Base-by-base conservation (phyloP, 805 yeast genomes). In the Debaryomyces castellii region DNA sequence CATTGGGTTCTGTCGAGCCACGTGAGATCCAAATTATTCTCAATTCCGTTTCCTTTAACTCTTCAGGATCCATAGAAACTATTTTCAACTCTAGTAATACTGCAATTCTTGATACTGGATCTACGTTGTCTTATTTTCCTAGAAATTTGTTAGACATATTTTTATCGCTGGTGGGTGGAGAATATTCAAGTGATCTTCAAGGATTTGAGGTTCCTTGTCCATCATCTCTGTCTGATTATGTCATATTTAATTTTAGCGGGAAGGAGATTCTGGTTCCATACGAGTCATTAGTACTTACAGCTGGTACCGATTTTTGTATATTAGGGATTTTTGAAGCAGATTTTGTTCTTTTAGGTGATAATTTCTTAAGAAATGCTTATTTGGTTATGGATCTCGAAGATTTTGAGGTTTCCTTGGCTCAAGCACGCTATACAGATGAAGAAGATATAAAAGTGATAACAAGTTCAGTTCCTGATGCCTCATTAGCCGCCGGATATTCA, bases 361-460 rank as follows among this genome's bases (percentile, higher is more conserved):
- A 78, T 39, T 78, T 86, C 57, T 64, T 87, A 51, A 71, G 87
- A 44, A 74, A 78, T 46, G 83, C 84, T 2, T 85, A 83, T 60
- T 73, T 81, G 22, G 88, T 83, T 12, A 83, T 77, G 61, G 85
- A 86, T 60, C 64, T 83, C 42, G 87, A 81, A 25, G 76, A 76
- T 55, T 64, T 63, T 39, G 73, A 78, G 54, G 67, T 85, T 32
- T 80, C 87, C 3, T 52, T 85, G 57, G 87, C 71, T 6, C 68
- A 58, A 41, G 64, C 50, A 22, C 53, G 50, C 16, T 60, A 61
- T 44, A 54, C 69, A 27, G 40, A 52, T 44, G 59, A 60, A 11
- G 67, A 67, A 46, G 62, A 78, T 45, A 71, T 82, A 38, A 81
- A 80, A 43, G 69, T 63, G 8, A 74, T 83, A 34, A 49, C 65